phyloP scores from a whole-genome alignment of 2,329 filamentous ascomycete species.

The Metarhizium album region DNA sequence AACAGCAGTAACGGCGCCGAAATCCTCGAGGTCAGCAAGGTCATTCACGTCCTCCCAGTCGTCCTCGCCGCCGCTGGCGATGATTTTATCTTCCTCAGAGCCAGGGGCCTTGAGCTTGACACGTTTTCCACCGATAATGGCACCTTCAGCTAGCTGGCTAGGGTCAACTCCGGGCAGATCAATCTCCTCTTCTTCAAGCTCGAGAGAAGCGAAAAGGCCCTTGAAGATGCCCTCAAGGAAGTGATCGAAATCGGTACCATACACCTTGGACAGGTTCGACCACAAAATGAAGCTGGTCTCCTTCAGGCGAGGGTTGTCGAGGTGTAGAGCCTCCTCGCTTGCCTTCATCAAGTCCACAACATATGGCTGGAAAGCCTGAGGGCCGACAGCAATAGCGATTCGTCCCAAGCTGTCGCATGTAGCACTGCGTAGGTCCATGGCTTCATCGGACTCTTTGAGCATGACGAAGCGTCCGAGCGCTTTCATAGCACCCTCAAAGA shows the following conservation, averaged over 20 bases:
- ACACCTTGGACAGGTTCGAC: slow-evolving; percentile 90
- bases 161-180: slow-evolving; percentile 54
- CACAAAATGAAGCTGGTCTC: slow-evolving; percentile 97
- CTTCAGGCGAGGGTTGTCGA: slow-evolving; percentile 82
- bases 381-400: slow-evolving; percentile 80
- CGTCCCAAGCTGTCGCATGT: slow-evolving; percentile 90
- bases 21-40: slow-evolving; percentile 74
- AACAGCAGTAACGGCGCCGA: slow-evolving; percentile 76
- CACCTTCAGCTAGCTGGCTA: slow-evolving; percentile 58
- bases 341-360: slow-evolving; percentile 84
- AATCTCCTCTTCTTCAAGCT: slow-evolving; percentile 80
- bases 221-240: slow-evolving; percentile 71
- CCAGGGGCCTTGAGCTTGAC: slow-evolving; percentile 59
- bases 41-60: slow-evolving; percentile 57
- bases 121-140: slow-evolving; percentile 72
- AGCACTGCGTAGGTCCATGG: slow-evolving; percentile 79
- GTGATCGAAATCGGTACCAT: slow-evolving; percentile 70
- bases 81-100: slow-evolving; percentile 43
- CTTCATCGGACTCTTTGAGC: slow-evolving; percentile 81
- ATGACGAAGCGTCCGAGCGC: slow-evolving; percentile 74
- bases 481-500: slow-evolving; percentile 83
- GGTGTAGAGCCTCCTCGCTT: slow-evolving; percentile 78
- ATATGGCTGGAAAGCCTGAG: slow-evolving; percentile 79
- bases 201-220: slow-evolving; percentile 72
- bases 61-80: slow-evolving; percentile 43